These are phyloP conservation scores for Puccinia polysora DNA, from an alignment of 1,284 basidiomycete species.

Conservation along the genomic window DNA sequence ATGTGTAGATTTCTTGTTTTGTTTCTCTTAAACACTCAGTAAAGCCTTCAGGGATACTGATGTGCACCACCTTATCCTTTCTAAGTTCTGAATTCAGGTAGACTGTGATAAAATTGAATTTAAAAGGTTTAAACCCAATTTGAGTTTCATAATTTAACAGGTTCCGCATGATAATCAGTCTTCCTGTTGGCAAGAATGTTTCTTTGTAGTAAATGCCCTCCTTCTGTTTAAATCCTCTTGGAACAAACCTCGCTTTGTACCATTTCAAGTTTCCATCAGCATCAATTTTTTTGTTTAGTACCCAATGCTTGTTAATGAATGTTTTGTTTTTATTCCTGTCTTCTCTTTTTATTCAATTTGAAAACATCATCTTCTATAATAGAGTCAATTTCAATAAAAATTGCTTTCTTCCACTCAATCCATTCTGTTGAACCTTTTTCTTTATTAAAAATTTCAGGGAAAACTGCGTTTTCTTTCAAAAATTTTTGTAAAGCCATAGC, in stretches of 20 bases:
- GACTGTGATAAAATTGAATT: neutral
- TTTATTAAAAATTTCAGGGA: neutral
- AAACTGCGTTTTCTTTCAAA: too few relatives aligned
- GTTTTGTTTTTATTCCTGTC: neutral
- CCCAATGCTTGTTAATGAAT: neutral
- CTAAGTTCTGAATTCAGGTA: conserved; percentile 1
- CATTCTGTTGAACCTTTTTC: neutral
- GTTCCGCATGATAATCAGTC: neutral
- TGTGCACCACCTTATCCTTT: neutral
- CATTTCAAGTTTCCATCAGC: too few relatives aligned
- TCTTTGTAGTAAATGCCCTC: too few relatives aligned
- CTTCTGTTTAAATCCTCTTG: conserved; percentile 1
- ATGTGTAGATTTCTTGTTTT: too few relatives aligned
- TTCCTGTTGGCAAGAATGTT: neutral
- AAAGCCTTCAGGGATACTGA: neutral
- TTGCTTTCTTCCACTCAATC: conserved; percentile 2
- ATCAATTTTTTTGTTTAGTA: too few relatives aligned
- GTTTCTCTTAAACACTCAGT: too few relatives aligned
- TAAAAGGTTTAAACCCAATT: too few relatives aligned
- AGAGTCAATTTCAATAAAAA: neutral
- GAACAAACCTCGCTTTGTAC: neutral
- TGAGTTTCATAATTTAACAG: neutral
- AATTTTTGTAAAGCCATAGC: too few relatives aligned
- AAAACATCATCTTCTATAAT: conserved; percentile 2
- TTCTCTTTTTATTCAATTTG: neutral